Evolutionary conservation across 2,329 filamentous ascomycete genomes (phyloP).

Genomic region (Penicillium sp.): DNA sequence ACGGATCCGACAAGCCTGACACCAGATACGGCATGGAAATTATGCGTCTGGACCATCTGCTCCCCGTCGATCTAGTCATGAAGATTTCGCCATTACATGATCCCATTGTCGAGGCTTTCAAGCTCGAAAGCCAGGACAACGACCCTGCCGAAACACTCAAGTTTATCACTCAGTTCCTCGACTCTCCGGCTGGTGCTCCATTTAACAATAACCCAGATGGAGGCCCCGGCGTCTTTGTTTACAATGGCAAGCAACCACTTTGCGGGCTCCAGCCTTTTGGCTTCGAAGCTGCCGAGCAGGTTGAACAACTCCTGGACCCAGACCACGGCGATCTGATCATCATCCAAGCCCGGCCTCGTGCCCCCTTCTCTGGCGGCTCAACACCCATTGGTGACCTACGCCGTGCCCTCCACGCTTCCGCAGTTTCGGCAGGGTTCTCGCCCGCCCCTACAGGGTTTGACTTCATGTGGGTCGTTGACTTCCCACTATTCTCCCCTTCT

Average conservation of each 20-base stretch:
- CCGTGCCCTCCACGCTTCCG: conserved; percentile 62
- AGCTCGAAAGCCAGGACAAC: conserved; percentile 49
- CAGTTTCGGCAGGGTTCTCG: conserved; percentile 59
- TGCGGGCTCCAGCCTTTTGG: conserved; percentile 73
- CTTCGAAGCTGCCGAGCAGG: conserved; percentile 60
- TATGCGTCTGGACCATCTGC: conserved; percentile 57
- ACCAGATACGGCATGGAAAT: conserved; percentile 69
- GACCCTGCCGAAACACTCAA: conserved; percentile 51
- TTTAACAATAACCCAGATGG: conserved; percentile 67
- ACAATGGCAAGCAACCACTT: conserved; percentile 67
- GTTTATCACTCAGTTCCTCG: conserved; percentile 67
- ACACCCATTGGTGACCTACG: conserved; percentile 68
- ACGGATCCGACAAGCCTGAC: conserved; percentile 91
- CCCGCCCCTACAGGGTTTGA: conserved; percentile 50
- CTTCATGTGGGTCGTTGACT: conserved; percentile 83
- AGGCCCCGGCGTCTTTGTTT: conserved; percentile 73
- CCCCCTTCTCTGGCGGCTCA: conserved; percentile 65
- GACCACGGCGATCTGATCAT: conserved; percentile 74
- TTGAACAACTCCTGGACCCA: conserved; percentile 51
- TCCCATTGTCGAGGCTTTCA: conserved; percentile 70
- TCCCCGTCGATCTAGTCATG: conserved; percentile 59
- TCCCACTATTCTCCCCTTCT: conserved; percentile 81
- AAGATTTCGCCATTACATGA: conserved; percentile 68
- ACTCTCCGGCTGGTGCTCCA: conserved; percentile 53
- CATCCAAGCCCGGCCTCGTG: conserved; percentile 68